These are phyloP conservation scores for Elsinoe batatas DNA, from an alignment of 2,329 filamentous ascomycete genomes.

Conservation along the genomic window DNA sequence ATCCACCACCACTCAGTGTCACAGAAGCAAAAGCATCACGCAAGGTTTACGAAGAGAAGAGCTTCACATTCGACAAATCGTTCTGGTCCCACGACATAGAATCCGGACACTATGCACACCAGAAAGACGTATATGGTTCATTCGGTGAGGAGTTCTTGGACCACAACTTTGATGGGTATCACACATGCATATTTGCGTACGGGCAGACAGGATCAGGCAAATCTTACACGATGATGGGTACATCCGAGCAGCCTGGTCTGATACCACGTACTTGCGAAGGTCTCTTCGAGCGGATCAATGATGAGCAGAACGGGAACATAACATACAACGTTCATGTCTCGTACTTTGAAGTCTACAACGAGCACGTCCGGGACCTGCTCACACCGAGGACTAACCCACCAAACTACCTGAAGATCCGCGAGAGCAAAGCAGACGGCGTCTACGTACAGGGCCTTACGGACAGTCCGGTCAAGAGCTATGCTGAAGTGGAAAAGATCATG, in stretches of 20 bases:
- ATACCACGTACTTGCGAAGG: constrained; percentile 95
- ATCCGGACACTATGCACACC: constrained; percentile 79
- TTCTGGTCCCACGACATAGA: constrained; percentile 86
- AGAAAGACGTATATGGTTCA: constrained; percentile 88
- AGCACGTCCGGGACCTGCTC: constrained; percentile 90
- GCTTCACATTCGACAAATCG: constrained; percentile 92
- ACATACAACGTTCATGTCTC: constrained; percentile 96
- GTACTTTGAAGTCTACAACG: constrained; percentile 99
- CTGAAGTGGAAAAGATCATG: constrained; percentile 86
- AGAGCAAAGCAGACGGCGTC: constrained; percentile 87
- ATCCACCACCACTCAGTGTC: constrained; percentile 45
- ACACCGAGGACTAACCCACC: constrained; percentile 70
- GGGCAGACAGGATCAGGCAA: constrained; percentile 97
- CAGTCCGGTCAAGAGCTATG: constrained; percentile 75
- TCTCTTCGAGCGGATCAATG: constrained; percentile 85
- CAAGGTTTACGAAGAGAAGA: constrained; percentile 74
- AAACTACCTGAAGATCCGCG: constrained; percentile 92
- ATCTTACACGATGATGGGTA: constrained; percentile 97
- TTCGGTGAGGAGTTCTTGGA: constrained; percentile 95
- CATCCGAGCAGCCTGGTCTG: constrained; percentile 70
- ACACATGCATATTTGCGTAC: constrained; percentile 98
- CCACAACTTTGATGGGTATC: constrained; percentile 98
- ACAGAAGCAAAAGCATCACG: constrained; percentile 45
- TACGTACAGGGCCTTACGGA: constrained; percentile 97
- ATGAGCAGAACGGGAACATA: constrained; percentile 76